Conservation (phyloP, 2,329 filamentous ascomycete genomes). For the Mariannaea elegans region DNA sequence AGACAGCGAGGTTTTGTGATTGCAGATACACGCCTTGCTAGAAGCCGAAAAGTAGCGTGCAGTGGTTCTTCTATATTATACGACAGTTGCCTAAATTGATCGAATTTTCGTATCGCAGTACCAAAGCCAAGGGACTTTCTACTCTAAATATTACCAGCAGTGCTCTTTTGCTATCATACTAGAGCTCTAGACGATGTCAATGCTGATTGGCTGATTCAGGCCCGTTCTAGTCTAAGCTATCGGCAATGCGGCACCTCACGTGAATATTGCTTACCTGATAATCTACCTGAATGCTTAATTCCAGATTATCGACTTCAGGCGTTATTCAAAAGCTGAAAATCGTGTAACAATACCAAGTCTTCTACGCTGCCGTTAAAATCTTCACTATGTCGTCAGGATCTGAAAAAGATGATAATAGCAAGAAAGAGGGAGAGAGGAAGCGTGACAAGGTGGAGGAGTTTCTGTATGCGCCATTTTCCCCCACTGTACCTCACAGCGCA, state of each 20-base stretch:
- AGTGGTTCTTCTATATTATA: too few species aligned
- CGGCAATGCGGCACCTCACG: constrained; percentile 14
- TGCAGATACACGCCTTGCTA: too few species aligned
- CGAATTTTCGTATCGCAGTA: too few species aligned
- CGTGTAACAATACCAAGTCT: not conserved
- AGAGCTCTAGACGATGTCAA: too few species aligned
- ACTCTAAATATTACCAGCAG: too few species aligned
- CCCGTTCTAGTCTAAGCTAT: not conserved
- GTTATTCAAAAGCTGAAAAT: not conserved
- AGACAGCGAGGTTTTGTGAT: too few species aligned
- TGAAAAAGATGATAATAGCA: constrained; percentile 1
- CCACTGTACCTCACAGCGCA: constrained; percentile 2
- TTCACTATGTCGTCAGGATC: constrained; percentile 3
- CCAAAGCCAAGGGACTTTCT: too few species aligned
- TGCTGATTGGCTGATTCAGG: not conserved
- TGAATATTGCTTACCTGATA: constrained; percentile 5
- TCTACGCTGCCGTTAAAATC: not conserved
- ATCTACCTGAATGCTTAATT: not conserved
- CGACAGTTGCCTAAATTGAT: too few species aligned
- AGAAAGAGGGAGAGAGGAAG: constrained; percentile 39
- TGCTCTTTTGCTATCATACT: too few species aligned
- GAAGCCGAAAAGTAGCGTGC: too few species aligned
- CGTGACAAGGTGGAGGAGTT: constrained; percentile 46
- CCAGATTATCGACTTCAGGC: not conserved
- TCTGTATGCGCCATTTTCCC: constrained; percentile 42